Conservation (phyloP, 2,329 filamentous ascomycete genomes). For the Fusarium sp. region DNA sequence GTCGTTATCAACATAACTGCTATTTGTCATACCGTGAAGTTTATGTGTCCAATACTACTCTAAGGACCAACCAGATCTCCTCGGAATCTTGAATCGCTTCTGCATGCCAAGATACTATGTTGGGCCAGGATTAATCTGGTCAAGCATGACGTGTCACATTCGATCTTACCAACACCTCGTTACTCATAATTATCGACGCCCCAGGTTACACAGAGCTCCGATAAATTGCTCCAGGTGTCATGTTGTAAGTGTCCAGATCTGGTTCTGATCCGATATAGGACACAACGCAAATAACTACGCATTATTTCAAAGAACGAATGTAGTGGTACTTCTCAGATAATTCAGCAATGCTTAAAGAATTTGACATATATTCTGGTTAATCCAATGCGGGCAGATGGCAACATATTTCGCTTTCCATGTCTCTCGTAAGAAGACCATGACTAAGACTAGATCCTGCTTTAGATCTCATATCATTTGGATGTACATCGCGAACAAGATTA, state of each 20-base stretch:
- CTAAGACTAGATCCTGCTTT: background rate
- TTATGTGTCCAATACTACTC: background rate
- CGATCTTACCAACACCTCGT: background rate
- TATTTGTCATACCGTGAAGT: background rate
- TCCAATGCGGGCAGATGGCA: constrained; percentile 1
- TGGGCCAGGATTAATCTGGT: background rate
- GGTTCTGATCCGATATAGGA: background rate
- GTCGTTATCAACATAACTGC: constrained; percentile 28
- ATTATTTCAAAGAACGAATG: background rate
- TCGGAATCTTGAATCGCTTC: background rate
- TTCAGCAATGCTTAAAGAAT: background rate
- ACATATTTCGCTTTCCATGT: constrained; percentile 5
- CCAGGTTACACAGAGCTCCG: background rate
- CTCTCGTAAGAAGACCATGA: constrained; percentile 1
- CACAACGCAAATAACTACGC: background rate
- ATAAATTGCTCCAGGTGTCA: background rate
- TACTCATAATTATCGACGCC: background rate
- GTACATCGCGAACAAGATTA: background rate
- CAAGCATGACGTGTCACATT: background rate
- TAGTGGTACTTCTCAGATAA: background rate
- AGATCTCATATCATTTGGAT: background rate
- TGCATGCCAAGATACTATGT: background rate
- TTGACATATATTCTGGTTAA: background rate
- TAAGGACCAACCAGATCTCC: background rate
- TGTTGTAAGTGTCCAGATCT: background rate